Conservation (phyloP, 805 yeast species). For the Kuraishia floccosa region DNA sequence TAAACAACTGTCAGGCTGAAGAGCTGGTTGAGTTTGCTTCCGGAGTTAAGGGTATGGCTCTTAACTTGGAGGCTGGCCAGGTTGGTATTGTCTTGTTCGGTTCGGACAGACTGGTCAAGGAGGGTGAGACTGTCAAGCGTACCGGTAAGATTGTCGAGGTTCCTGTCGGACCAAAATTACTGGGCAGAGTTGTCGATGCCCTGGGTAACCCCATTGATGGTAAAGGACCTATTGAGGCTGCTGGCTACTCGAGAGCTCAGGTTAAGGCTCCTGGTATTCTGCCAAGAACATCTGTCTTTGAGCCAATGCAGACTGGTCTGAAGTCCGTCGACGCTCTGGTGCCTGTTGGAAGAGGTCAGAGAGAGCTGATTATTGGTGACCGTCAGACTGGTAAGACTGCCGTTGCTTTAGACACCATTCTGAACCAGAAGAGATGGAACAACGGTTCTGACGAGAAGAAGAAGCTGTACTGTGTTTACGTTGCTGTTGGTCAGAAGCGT, state of each 20-base stretch:
- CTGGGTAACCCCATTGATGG: slow-evolving; percentile 99
- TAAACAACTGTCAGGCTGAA: slow-evolving; percentile 99
- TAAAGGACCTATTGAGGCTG: slow-evolving; percentile 93
- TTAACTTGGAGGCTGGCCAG: slow-evolving; percentile 99
- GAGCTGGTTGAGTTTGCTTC: slow-evolving; percentile 98
- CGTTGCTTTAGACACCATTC: slow-evolving; percentile 95
- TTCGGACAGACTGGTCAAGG: slow-evolving; percentile 96
- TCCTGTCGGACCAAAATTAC: slow-evolving; percentile 95
- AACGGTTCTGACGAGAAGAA: slow-evolving; percentile 87
- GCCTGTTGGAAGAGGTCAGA: slow-evolving; percentile 99
- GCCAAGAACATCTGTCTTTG: slow-evolving; percentile 97
- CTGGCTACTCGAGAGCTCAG: slow-evolving; percentile 87
- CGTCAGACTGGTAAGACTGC: slow-evolving; percentile 99
- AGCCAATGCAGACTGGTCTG: slow-evolving; percentile 99
- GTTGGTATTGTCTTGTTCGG: slow-evolving; percentile 99
- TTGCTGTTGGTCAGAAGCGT: slow-evolving; percentile 99
- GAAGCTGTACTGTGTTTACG: slow-evolving; percentile 99
- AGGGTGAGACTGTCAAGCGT: slow-evolving; percentile 99
- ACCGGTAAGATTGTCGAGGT: slow-evolving; percentile 99
- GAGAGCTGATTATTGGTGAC: slow-evolving; percentile 99
- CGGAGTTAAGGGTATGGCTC: slow-evolving; percentile 99
- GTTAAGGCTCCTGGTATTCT: slow-evolving; percentile 99
- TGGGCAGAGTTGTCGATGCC: slow-evolving; percentile 99
- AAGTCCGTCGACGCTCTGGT: slow-evolving; percentile 98
- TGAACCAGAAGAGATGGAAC: slow-evolving; percentile 99